phyloP scores from a whole-genome alignment of 768 basidiomycete species.

The Boletales sp. region DNA sequence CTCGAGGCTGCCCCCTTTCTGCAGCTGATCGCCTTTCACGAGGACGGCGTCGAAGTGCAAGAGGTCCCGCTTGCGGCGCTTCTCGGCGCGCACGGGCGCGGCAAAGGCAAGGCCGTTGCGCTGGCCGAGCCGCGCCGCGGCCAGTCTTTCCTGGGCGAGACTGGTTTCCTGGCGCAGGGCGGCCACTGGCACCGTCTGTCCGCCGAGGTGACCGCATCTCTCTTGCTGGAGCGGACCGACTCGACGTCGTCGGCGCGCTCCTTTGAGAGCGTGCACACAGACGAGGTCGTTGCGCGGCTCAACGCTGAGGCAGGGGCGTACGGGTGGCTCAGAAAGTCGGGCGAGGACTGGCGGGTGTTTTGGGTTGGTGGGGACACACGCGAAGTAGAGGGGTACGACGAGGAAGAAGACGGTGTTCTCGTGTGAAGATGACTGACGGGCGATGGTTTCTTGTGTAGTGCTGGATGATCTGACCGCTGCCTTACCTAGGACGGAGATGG shows the following conservation, averaged over 20 bases:
- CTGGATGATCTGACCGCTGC: too few species aligned
- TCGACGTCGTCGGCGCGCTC: constrained; percentile 45
- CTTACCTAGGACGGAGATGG: not conserved
- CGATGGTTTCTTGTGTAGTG: too few species aligned
- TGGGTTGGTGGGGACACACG: constrained; percentile 67
- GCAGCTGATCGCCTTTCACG: constrained; percentile 67
- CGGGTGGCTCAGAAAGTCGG: constrained; percentile 72
- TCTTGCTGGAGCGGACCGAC: constrained; percentile 40
- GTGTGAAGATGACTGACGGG: constrained; percentile 9
- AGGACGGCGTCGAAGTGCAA: constrained; percentile 70
- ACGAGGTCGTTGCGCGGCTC: constrained; percentile 45
- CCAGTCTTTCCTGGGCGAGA: constrained; percentile 63
- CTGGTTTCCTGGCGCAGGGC: constrained; percentile 43
- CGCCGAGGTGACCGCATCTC: constrained; percentile 10
- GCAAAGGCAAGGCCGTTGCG: constrained; percentile 47
- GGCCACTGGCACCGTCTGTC: constrained; percentile 44
- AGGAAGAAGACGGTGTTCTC: constrained; percentile 31
- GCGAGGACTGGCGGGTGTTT: constrained; percentile 75
- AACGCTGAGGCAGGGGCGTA: constrained; percentile 65
- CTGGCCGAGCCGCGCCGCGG: constrained; percentile 45
- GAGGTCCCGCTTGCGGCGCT: constrained; percentile 59
- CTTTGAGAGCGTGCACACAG: constrained; percentile 49
- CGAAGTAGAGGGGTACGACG: constrained; percentile 21
- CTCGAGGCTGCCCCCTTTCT: constrained; percentile 40
- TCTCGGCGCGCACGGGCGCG: constrained; percentile 13